Base-by-base conservation (phyloP, 106 monocot genomes). In the Platanthera guangdongensis region DNA sequence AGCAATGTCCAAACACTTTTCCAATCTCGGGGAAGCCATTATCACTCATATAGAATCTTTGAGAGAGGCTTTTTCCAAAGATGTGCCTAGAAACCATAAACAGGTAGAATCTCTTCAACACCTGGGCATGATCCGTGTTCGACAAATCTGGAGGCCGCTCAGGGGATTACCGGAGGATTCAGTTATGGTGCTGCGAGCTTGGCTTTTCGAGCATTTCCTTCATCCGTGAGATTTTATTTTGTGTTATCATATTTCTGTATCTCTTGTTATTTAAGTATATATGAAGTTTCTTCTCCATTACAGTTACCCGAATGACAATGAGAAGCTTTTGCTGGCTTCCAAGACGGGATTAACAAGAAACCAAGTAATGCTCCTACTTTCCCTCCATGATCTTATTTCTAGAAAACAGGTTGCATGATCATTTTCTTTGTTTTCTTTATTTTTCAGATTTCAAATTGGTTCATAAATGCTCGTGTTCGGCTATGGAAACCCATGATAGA, bases 1-100 rank as follows among this genome's bases (percentile, higher is more conserved):
- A 85, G 95, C 92, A 60, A 95, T 95, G 95, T 88, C 82, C 5
- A 84, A 78, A 45, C 94, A 94, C 74, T 94, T 94, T 75, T 82
- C 72, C 10, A 89, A 87, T 71, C 80, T 94, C 12, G 79, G 87
- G 73, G 87, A 89, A 48, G 76, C 91, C 51, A 91, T 94, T 51
- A 49, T 89, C 39, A 16, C 72, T 32, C 89, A 91, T 47, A 74
- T 91, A 9, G 79, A 87, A 30, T 78, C 81, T n/a, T 81, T 83
- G 39, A 81, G 73, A 78, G 78, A 82, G 12, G 71, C 79, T 22
- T 77, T 81, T 10, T 39, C 57, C 12, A 75, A 87, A 75, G 77
- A 81, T 11, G 14, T 54, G 14, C 47, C 39, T 18, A 75, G 79
- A 73, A 79, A 54, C 71, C 70, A 74, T 52, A 72, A 72, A 51